Percentiles rank a stretch among this genome's conserved stretches.
These are phyloP conservation scores for Saccharomycopsis olivae DNA, from an alignment of 805 yeast species.

Conservation along the genomic window DNA sequence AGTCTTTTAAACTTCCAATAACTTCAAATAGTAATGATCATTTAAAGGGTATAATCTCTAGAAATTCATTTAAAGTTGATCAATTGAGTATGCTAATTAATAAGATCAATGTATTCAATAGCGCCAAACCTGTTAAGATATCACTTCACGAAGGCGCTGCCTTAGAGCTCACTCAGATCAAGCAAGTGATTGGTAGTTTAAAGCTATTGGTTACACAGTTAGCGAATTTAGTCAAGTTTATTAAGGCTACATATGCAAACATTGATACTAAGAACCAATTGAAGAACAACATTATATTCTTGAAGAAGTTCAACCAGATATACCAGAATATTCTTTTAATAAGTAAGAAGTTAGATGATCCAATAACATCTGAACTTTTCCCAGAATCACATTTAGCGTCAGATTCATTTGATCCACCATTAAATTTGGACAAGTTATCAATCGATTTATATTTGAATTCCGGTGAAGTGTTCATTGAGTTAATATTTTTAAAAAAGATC, in stretches of 20 bases:
- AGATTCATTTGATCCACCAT: conserved; percentile 7
- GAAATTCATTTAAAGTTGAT: conserved; percentile 12
- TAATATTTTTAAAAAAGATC: conserved; percentile 14
- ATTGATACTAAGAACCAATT: not conserved
- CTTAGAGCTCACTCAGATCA: conserved; percentile 12
- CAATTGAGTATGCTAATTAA: conserved; percentile 8
- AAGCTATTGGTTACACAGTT: conserved; percentile 10
- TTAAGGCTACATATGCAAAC: not conserved
- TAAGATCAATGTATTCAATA: conserved; percentile 8
- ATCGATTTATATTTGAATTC: conserved; percentile 16
- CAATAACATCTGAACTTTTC: conserved; percentile 8
- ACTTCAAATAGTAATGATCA: conserved; percentile 15
- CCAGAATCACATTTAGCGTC: conserved; percentile 9
- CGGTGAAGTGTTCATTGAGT: conserved; percentile 17
- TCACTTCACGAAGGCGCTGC: not conserved
- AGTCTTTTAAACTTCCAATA: conserved; percentile 16
- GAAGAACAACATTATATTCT: conserved; percentile 7
- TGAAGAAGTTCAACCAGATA: conserved; percentile 16
- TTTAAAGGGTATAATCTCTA: conserved; percentile 14
- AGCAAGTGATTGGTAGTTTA: conserved; percentile 2
- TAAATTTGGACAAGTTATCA: conserved; percentile 10
- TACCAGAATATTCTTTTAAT: conserved; percentile 5
- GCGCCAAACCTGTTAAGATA: conserved; percentile 8
- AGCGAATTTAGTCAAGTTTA: conserved; percentile 3
- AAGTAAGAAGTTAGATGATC: conserved; percentile 7